phyloP scores from a whole-genome alignment of 2,329 filamentous ascomycete species.

The Aspergillus felis region DNA sequence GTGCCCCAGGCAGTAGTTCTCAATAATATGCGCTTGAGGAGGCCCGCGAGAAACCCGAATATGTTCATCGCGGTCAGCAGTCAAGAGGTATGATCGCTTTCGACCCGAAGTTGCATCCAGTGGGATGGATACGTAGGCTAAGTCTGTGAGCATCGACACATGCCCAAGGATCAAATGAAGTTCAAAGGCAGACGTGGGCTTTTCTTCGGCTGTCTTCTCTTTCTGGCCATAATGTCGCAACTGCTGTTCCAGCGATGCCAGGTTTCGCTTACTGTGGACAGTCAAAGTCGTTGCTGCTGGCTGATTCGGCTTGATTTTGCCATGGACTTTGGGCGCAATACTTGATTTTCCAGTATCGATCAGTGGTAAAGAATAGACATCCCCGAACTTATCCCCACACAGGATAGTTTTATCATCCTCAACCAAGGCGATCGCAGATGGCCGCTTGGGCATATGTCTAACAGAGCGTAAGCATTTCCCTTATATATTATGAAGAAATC shows the following conservation, averaged over 20 bases:
- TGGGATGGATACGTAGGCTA: conserved; percentile 54
- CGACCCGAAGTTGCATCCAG: conserved; percentile 40
- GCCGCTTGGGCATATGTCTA: conserved; percentile 84
- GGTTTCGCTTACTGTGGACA: conserved; percentile 60
- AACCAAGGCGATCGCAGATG: conserved; percentile 69
- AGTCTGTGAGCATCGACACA: conserved; percentile 86
- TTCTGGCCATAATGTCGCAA: conserved; percentile 44
- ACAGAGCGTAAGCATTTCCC: conserved; percentile 8
- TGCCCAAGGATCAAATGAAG: conserved; percentile 81
- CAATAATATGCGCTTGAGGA: conserved; percentile 83
- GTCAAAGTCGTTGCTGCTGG: conserved; percentile 56
- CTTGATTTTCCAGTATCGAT: conserved; percentile 39
- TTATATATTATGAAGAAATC: not conserved
- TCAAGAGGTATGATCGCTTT: conserved; percentile 59
- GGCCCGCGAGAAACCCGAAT: conserved; percentile 80
- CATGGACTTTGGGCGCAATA: conserved; percentile 33
- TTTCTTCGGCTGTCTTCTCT: conserved; percentile 40
- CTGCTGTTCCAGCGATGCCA: conserved; percentile 55
- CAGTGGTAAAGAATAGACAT: conserved; percentile 85
- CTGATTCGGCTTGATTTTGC: conserved; percentile 37
- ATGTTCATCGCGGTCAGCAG: conserved; percentile 72
- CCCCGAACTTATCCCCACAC: conserved; percentile 91
- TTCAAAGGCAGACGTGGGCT: conserved; percentile 60
- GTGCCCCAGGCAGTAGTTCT: conserved; percentile 85
- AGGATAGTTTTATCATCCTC: conserved; percentile 69